Percentiles rank a stretch among this genome's conserved stretches.
Evolutionary conservation across 2,329 filamentous ascomycete species (phyloP).

Genomic region (Colletotrichum orchidophilum): DNA sequence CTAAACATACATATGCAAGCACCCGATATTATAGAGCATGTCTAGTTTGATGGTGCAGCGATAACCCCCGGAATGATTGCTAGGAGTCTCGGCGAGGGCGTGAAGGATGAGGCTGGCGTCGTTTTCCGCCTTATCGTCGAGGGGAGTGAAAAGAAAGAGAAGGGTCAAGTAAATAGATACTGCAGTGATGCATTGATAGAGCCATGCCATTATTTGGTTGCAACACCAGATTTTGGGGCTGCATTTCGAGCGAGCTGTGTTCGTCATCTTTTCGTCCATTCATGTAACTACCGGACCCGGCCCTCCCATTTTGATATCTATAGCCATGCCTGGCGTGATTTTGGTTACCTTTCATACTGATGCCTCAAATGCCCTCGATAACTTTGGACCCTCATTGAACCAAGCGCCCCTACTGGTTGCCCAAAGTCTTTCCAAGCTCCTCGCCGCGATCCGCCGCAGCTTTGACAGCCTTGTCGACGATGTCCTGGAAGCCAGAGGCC

Average conservation of each 20-base stretch:
- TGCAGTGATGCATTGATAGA: background rate
- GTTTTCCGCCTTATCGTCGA: too few relatives aligned
- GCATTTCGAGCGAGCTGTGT: background rate
- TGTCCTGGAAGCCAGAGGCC: conserved; percentile 50
- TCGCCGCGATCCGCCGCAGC: conserved; percentile 53
- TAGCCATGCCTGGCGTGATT: background rate
- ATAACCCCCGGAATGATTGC: background rate
- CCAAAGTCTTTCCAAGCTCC: conserved; percentile 51
- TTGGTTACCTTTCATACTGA: background rate
- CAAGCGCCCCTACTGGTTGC: conserved; percentile 20
- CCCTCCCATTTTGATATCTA: background rate
- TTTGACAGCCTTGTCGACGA: conserved; percentile 56
- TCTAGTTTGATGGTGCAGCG: background rate
- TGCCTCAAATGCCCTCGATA: too few relatives aligned
- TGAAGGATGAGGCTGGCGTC: too few relatives aligned
- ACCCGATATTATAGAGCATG: background rate
- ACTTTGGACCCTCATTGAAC: background rate
- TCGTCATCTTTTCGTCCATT: background rate
- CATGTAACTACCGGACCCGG: background rate
- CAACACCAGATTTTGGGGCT: background rate
- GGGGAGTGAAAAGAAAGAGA: background rate
- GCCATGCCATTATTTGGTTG: background rate
- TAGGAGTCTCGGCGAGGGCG: background rate
- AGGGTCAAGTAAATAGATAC: background rate
- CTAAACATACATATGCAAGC: background rate